Base-by-base conservation (phyloP, 768 basidiomycete genomes). In the Xerocomus potaroensis region DNA sequence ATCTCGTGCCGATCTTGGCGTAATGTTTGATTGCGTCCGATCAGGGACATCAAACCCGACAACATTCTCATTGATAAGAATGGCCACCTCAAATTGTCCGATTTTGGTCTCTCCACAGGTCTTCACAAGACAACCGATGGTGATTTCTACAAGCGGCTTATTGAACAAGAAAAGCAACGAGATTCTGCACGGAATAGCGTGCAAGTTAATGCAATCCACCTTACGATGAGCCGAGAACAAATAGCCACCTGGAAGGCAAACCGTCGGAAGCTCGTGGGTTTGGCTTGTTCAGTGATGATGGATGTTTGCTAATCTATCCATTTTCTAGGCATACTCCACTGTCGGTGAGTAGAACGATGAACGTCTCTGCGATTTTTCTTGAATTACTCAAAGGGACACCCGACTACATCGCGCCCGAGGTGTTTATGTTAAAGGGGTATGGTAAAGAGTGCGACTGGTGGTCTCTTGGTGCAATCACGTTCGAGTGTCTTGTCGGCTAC, bases 391-490 rank as follows among this genome's bases (percentile, higher is more conserved):
- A 16, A 66, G 64, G 65, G 41, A 66, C 65, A 10, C 65, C 65
- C 26, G 65, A 51, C 41, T 79, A 95, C 78, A 98, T 98, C 59
- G 93, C 94, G 0, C 94, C 94, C 3, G 94, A 98, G 61, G 95
- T 98, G 57, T 98, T 99, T 76, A 70, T 92, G 65, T 86, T 95
- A 73, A 87, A 95, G 62, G 95, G 95, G 5, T 99, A 99, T 58
- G 92, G 93, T 38, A 94, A 95, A 68, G 95, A 97, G 69, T 98
- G 95, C 63, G 95, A 99, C 69, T 99, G 95, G 95, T 99, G 95
- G 95, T 97, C 95, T 30, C 71, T 99, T 45, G 95, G 95, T 11
- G 94, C 95, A 5, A 98, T 99, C 66, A 96, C 94, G 83, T 99
- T 94, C 63, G 95, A 99, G 68, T 98, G 95, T 68, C 75, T 99